These are phyloP conservation scores for Alternaria ventricosa DNA, from an alignment of 2,329 filamentous ascomycete species.

Conservation along the genomic window DNA sequence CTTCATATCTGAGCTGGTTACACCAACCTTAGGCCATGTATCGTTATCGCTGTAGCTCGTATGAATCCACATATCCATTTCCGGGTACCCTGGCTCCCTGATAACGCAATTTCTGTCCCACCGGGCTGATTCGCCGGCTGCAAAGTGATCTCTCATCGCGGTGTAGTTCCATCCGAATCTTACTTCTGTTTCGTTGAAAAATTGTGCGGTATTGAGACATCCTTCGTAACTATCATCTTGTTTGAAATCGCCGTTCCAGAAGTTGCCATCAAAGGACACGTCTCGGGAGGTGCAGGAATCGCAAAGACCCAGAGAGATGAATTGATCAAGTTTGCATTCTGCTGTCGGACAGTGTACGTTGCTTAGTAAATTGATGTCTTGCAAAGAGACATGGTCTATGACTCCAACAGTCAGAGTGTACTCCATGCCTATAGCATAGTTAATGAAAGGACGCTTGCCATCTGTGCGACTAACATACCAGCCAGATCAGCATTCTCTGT, in stretches of 20 bases:
- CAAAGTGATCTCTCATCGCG: not conserved
- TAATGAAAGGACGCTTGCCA: not conserved
- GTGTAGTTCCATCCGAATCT: no score
- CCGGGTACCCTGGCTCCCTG: not conserved
- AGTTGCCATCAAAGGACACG: fast-evolving
- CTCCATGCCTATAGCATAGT: fast-evolving
- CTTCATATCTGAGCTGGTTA: no score
- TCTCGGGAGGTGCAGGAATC: fast-evolving
- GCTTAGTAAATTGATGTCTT: not conserved
- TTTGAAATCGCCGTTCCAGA: not conserved
- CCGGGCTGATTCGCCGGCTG: fast-evolving
- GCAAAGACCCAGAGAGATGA: not conserved
- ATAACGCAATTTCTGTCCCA: fast-evolving
- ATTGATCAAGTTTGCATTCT: not conserved
- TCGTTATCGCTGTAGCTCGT: no score
- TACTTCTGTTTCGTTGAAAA: no score
- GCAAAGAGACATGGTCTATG: not conserved
- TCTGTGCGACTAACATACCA: not conserved
- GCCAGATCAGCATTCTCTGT: not conserved
- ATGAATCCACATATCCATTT: not conserved
- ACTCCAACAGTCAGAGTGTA: fast-evolving
- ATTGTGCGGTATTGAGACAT: no score
- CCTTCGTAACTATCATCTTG: no score
- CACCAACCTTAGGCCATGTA: no score
- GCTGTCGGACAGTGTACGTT: not conserved